A percentile compares a stretch with the other conserved stretches of the same genome.
Evolutionary conservation across 345 rosid genomes (phyloP).

Genomic region (Gossypium anomalum): DNA sequence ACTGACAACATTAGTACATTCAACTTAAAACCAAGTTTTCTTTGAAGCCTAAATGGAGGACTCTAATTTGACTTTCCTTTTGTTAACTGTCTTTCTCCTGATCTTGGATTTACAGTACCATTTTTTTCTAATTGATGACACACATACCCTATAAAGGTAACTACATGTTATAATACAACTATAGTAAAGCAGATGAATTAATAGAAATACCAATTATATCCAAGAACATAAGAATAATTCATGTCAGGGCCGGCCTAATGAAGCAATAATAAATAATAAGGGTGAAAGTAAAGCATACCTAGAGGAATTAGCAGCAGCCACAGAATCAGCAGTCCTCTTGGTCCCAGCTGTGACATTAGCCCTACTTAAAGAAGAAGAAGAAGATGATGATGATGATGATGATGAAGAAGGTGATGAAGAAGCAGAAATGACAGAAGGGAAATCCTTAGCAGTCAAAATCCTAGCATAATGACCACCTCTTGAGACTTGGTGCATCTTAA

Average conservation of each 20-base stretch:
- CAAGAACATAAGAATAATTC: slow-evolving; percentile 4
- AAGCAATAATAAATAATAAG: neutral
- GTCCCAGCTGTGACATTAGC: slow-evolving; percentile 49
- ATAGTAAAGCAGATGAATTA: neutral
- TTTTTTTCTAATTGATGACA: neutral
- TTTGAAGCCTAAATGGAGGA: no score
- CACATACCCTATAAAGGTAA: neutral
- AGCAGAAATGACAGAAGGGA: slow-evolving; percentile 29
- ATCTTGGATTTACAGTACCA: neutral
- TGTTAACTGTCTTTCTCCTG: neutral
- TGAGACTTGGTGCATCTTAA: slow-evolving; percentile 24
- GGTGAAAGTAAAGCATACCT: slow-evolving; percentile 33
- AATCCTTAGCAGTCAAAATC: slow-evolving; percentile 52
- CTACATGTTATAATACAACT: neutral
- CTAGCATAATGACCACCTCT: slow-evolving; percentile 35
- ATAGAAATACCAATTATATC: neutral
- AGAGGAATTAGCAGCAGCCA: slow-evolving; percentile 39
- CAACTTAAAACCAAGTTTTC: neutral
- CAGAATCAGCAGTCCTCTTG: slow-evolving; percentile 72
- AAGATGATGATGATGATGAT: no score
- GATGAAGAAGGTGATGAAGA: neutral
- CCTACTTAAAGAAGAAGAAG: slow-evolving; percentile 40
- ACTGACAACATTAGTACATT: neutral
- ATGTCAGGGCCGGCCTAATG: neutral
- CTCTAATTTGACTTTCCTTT: neutral